Percentiles rank a stretch among this genome's conserved stretches.
Evolutionary conservation across 345 rosid genomes (phyloP).

Genomic region (Moricandia arvensis): DNA sequence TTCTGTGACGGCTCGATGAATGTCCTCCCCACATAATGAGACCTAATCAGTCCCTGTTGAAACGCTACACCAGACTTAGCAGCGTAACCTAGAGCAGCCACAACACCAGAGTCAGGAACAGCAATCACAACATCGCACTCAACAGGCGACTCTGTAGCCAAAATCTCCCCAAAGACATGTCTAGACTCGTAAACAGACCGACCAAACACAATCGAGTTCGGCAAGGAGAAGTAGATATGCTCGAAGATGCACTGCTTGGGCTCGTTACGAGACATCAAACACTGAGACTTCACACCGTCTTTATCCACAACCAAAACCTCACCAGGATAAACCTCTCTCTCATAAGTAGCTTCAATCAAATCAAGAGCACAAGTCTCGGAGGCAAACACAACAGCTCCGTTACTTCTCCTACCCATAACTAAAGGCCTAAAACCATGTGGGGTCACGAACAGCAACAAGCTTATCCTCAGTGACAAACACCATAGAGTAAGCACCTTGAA

Average conservation of each 20-base stretch:
- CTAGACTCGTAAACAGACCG: conserved; percentile 78
- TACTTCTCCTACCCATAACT: conserved; percentile 89
- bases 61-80: conserved; percentile 84
- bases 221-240: conserved; percentile 84
- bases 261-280: conserved; percentile 73
- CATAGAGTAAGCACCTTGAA: conserved; percentile 83
- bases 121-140: conserved; percentile 97
- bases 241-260: conserved; percentile 94
- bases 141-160: conserved; percentile 76
- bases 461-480: conserved; percentile 83
- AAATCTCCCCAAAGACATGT: conserved; percentile 60
- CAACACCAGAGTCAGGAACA: conserved; percentile 96
- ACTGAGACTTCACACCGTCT: conserved; percentile 77
- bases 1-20: conserved; percentile 94
- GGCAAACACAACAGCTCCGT: conserved; percentile 82
- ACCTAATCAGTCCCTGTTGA: conserved; percentile 90
- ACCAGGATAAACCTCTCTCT: conserved; percentile 89
- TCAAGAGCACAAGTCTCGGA: conserved; percentile 98
- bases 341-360: conserved; percentile 91
- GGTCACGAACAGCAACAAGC: conserved; percentile 84
- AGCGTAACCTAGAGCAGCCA: conserved; percentile 93
- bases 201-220: conserved; percentile 80
- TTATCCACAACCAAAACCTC: conserved; percentile 87
- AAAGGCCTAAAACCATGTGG: conserved; percentile 81
- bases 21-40: conserved; percentile 94